Evolutionary conservation across 2,329 filamentous ascomycete species (phyloP).

Genomic region (Paracorniculantispora psalliotae): DNA sequence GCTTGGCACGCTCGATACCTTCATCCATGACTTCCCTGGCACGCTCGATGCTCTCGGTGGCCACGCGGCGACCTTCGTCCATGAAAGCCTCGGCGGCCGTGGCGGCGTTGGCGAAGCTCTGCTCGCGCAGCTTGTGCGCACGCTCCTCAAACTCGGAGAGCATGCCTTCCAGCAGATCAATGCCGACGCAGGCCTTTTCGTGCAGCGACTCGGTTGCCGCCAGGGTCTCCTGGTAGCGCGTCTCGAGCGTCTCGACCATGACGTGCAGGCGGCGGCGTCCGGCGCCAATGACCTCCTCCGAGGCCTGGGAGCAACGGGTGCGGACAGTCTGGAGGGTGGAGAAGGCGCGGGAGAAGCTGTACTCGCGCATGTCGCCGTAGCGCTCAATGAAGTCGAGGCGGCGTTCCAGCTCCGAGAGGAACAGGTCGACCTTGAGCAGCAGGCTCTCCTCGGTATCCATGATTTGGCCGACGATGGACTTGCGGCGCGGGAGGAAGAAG

Average conservation of each 20-base stretch:
- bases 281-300: constrained; percentile 82
- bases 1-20: constrained; percentile 74
- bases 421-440: constrained; percentile 66
- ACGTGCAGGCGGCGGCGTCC: constrained; percentile 79
- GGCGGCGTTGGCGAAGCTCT: constrained; percentile 62
- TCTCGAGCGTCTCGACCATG: constrained; percentile 88
- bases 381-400: constrained; percentile 83
- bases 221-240: constrained; percentile 79
- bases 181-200: constrained; percentile 83
- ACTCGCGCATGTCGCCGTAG: constrained; percentile 80
- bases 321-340: constrained; percentile 81
- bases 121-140: constrained; percentile 73
- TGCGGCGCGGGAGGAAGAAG: constrained; percentile 52
- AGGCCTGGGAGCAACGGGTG: constrained; percentile 81
- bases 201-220: constrained; percentile 80
- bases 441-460: constrained; percentile 60
- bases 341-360: constrained; percentile 79
- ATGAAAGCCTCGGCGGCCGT: constrained; percentile 68
- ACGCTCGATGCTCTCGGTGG: constrained; percentile 72
- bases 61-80: constrained; percentile 71
- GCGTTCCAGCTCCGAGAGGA: constrained; percentile 79
- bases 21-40: constrained; percentile 75
- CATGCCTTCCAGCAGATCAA: constrained; percentile 81
- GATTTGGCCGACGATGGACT: constrained; percentile 54
- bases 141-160: constrained; percentile 79